Base-by-base conservation (phyloP, 352 stramenopile genomes). In the Globisporangium nodosum region DNA sequence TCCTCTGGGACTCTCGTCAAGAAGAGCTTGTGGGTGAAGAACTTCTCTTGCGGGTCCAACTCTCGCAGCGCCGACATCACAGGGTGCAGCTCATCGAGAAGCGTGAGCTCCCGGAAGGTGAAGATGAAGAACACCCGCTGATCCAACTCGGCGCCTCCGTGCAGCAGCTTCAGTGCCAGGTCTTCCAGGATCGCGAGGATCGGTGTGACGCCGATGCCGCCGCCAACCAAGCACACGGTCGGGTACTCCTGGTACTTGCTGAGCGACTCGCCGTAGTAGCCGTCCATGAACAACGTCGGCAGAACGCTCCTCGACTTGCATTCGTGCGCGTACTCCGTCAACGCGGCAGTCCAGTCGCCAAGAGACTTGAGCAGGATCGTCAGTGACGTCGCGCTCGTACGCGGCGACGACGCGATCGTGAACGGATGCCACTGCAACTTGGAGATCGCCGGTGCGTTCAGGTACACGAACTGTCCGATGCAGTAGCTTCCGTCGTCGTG, bases 371-470 rank as follows among this genome's bases (percentile, higher is more conserved):
- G 24, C 35, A 75, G 33, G 18, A 82, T 51, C 5, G 72, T 85
- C 20, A 85, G 51, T 0, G 60, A 61, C 27, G 35, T 56, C 15
- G 63, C 24, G 37, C 43, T 68, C 0, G 52, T 35, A 1, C 46
- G 49, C 3, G 74, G 74, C n/a, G 74, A 78, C 12, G 72, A 81
- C 6, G 61, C 65, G 30, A 85, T 66, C 13, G 70, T 81, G 60
- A 85, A 78, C 15, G 73, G 58, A 47, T 85, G 75, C 75, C 73
- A 85, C 59, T 85, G 70, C 3, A 73, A 57, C 63, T 74, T 80
- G 20, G 73, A 81, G 49, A 85, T 65, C 11, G 64, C 21, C 0
- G 71, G 74, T 1, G 68, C 70, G 39, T 77, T 79, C 27, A 83
- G 20, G 59, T 82, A 83, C 21, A 83, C 56, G 40, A 82, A 77